Percentiles rank a stretch among this genome's conserved stretches.
Conservation (phyloP, 352 stramenopile genomes). For the Phytophthora tubulina region DNA sequence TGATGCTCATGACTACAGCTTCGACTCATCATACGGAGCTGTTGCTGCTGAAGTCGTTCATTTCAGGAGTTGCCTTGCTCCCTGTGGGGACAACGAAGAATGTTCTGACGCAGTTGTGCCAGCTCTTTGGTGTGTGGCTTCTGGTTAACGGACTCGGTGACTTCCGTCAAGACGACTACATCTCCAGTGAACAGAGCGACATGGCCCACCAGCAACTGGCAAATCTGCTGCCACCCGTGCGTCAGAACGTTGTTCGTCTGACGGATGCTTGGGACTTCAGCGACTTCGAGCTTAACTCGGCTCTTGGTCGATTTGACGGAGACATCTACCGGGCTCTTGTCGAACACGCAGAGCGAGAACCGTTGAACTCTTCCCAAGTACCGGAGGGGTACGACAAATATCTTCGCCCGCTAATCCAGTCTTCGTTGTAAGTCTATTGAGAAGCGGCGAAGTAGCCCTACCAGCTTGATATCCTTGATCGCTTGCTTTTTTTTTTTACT, state of each 20-base stretch:
- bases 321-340: constrained; percentile 62
- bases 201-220: constrained; percentile 41
- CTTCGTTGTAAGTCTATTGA: constrained; percentile 17
- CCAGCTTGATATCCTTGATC: no score
- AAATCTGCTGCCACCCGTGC: constrained; percentile 44
- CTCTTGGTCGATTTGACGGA: constrained; percentile 58
- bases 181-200: constrained; percentile 48
- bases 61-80: constrained; percentile 35
- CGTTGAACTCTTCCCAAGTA: constrained; percentile 56
- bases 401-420: constrained; percentile 39
- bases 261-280: constrained; percentile 52
- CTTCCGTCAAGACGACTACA: constrained; percentile 61
- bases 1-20: constrained; percentile 57
- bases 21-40: constrained; percentile 56
- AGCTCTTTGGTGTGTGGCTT: constrained; percentile 52
- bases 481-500: no score
- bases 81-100: constrained; percentile 37
- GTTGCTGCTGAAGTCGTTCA: constrained; percentile 49
- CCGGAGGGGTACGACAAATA: constrained; percentile 53
- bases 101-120: constrained; percentile 44
- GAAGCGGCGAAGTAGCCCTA: background rate
- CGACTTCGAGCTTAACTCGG: constrained; percentile 70
- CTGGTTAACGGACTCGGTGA: constrained; percentile 51
- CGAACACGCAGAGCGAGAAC: constrained; percentile 44
- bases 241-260: constrained; percentile 53